Evolutionary conservation across 2,329 filamentous ascomycete species (phyloP).

Genomic region (Trichophyton simii): DNA sequence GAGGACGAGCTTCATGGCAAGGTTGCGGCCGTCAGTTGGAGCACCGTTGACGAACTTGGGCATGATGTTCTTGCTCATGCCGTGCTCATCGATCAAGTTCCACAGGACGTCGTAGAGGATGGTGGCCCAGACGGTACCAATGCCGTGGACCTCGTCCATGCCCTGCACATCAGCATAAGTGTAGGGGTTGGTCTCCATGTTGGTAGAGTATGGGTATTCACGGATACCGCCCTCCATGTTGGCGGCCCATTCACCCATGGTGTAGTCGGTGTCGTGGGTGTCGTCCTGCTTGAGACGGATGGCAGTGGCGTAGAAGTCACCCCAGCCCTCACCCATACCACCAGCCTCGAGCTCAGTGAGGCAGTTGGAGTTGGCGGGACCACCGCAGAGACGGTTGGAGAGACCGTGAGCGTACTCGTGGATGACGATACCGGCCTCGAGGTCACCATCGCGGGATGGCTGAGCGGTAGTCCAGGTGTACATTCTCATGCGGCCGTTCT

Average conservation of each 20-base stretch:
- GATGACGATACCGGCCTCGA: slow-evolving; percentile 12
- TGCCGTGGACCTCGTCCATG: slow-evolving; percentile 6
- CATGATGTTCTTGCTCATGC: slow-evolving; percentile 7
- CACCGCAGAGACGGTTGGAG: slow-evolving; percentile 12
- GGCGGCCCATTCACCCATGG: slow-evolving; percentile 11
- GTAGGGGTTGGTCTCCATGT: slow-evolving; percentile 9
- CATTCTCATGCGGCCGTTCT: slow-evolving; percentile 12
- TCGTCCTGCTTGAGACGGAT: slow-evolving; percentile 9
- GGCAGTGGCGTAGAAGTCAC: slow-evolving; percentile 11
- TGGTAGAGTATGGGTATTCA: slow-evolving; percentile 11
- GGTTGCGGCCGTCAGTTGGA: slow-evolving; percentile 10
- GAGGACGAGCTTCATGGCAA: slow-evolving; percentile 11
- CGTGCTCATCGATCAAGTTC: slow-evolving; percentile 13
- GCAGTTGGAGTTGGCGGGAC: slow-evolving; percentile 11
- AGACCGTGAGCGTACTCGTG: slow-evolving; percentile 12
- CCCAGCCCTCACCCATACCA: slow-evolving; percentile 13
- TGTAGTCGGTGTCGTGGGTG: slow-evolving; percentile 10
- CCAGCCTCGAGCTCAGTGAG: slow-evolving; percentile 10
- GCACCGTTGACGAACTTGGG: slow-evolving; percentile 8
- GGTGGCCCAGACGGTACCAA: slow-evolving; percentile 11
- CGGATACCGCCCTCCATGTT: slow-evolving; percentile 10
- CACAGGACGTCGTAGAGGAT: slow-evolving; percentile 13
- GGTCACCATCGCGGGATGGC: slow-evolving; percentile 11
- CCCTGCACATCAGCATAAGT: slow-evolving; percentile 7
- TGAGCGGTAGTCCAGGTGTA: slow-evolving; percentile 11